These are phyloP conservation scores for Lasiosphaeria hispida DNA, from an alignment of 495 filamentous ascomycete genomes.

Conservation along the genomic window DNA sequence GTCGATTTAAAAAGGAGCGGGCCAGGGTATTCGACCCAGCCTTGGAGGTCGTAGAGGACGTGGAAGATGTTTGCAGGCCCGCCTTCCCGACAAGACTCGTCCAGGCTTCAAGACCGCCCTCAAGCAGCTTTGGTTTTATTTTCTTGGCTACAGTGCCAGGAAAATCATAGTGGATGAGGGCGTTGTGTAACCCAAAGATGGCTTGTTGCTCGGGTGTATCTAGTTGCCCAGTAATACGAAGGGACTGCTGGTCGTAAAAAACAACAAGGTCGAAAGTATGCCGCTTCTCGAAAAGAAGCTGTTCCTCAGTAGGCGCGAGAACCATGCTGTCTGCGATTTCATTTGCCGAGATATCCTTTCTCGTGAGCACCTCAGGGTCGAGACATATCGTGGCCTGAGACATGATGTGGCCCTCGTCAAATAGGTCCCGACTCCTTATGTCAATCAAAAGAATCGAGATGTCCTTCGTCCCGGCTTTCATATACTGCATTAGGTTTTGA, in stretches of 20 bases:
- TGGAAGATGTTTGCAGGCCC: constrained; percentile 50
- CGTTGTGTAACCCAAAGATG: constrained; percentile 69
- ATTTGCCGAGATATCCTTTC: constrained; percentile 77
- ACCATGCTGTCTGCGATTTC: constrained; percentile 80
- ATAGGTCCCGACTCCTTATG: constrained; percentile 76
- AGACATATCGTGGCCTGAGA: constrained; percentile 80
- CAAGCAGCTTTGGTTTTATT: constrained; percentile 66
- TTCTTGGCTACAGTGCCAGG: constrained; percentile 55
- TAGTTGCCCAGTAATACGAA: constrained; percentile 44
- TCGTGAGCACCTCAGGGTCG: constrained; percentile 72
- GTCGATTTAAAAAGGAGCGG: constrained; percentile 17
- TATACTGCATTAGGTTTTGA: constrained; percentile 61
- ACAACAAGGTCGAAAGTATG: constrained; percentile 83
- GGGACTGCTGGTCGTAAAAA: constrained; percentile 76
- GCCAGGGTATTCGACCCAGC: constrained; percentile 14
- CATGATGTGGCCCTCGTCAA: constrained; percentile 84
- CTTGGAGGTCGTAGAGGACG: constrained; percentile 2
- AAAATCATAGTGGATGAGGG: constrained; percentile 80
- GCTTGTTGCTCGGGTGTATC: constrained; percentile 50
- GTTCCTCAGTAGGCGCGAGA: constrained; percentile 71
- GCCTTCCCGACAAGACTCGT: constrained; percentile 69
- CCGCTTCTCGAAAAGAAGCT: constrained; percentile 68
- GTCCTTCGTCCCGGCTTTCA: constrained; percentile 46
- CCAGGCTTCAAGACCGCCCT: constrained; percentile 85
- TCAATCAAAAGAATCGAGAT: constrained; percentile 78